Base-by-base conservation (phyloP, 225 moss, liverwort and hornwort genomes). In the Physcomitrium patens region DNA sequence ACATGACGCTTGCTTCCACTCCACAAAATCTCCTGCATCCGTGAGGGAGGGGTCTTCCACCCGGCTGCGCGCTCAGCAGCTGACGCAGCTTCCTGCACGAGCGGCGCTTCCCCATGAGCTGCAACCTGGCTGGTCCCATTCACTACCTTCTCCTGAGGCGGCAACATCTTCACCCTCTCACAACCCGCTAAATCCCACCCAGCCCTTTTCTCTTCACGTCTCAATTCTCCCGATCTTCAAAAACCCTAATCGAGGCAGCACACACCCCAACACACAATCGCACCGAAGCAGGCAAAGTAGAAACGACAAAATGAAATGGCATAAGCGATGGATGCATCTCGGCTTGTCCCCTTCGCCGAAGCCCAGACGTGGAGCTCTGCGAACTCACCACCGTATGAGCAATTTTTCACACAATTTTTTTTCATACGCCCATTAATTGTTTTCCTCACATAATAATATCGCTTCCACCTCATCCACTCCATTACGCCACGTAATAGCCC, bases 1-100 rank as follows among this genome's bases (percentile, higher is more conserved):
- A 99, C 97, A 71, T 94, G 91, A 53, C 90, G 93, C 84, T 79
- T 91, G 77, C 81, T 94, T 24, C 97, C 97, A 76, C 97, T 99
- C 84, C 94, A 84, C 70, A 99, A 62, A 45, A 89, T 90, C 63
- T 82, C 77, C 71, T 94, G 97, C 73, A 94, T 85, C 12, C 93
- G 87, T 22, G 95, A 99, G 1, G 89, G 91, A 47, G 95, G 90
- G n/a, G 74, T 82, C 64, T 79, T 73, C 84, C 82, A 82, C 19
- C 82, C 81, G 10, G 84, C 80, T 8, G 86, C 86, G 6, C 89
- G 65, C 65, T 77, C 78, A 4, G 85, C 80, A 41, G 84, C 73
- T 44, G 86, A 85, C 16, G 81, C 84, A 41, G 71, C 81, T 69
- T 87, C 84, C 8, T 75, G 82, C 43, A 85, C 56, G 60, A 87